Percentiles rank a stretch among this genome's conserved stretches.
Evolutionary conservation across 2,329 filamentous ascomycete genomes (phyloP).

Genomic region (Bertia moriformis): DNA sequence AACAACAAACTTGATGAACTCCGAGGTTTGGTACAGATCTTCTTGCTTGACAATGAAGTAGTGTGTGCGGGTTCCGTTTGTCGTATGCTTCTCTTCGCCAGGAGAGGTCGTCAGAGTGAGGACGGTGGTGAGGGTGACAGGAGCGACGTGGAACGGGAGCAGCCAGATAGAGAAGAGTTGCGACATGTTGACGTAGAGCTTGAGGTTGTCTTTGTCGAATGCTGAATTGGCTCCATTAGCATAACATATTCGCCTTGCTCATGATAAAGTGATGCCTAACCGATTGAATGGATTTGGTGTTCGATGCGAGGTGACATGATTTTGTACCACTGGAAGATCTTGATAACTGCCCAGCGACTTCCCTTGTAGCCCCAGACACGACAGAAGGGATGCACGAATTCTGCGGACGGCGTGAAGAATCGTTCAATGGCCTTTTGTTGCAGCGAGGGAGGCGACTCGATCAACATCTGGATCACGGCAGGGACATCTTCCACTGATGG

Average conservation of each 20-base stretch:
- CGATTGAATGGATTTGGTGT: background rate
- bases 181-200: background rate
- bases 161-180: background rate
- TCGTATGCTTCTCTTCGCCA: background rate
- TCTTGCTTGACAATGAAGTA: background rate
- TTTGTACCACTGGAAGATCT: conserved; percentile 1
- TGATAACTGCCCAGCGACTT: background rate
- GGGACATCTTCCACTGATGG: background rate
- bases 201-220: background rate
- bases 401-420: background rate
- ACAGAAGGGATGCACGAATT: background rate
- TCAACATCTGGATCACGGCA: background rate
- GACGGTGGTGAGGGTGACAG: background rate
- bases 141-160: background rate
- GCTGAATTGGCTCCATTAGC: too few relatives aligned
- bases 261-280: background rate
- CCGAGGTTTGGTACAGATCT: background rate
- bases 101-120: background rate
- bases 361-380: background rate
- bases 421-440: background rate
- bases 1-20: background rate
- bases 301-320: background rate
- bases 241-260: too few relatives aligned
- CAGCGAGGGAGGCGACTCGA: background rate
- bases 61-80: background rate